Conservation (phyloP, 139 green algal species). For the Chlorella vulgaris region DNA sequence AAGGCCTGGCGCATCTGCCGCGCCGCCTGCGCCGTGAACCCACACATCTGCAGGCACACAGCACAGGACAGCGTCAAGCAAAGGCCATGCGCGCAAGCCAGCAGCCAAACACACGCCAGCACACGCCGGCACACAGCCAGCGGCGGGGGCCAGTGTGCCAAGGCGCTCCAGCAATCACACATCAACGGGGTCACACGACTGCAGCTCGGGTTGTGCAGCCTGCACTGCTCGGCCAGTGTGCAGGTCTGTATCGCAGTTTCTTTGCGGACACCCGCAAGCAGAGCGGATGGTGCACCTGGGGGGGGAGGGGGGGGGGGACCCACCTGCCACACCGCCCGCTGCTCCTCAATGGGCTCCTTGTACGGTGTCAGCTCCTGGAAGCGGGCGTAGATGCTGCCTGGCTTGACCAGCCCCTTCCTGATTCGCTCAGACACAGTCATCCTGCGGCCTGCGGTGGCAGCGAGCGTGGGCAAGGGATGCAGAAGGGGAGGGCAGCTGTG, state of each 20-base stretch:
- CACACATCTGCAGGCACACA: background rate
- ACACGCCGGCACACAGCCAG: too few relatives aligned
- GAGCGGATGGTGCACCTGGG: background rate
- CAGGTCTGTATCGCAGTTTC: too few relatives aligned
- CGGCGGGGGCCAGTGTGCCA: too few relatives aligned
- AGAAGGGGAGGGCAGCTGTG: background rate
- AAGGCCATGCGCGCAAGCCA: too few relatives aligned
- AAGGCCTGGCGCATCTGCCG: background rate
- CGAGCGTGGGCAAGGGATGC: background rate
- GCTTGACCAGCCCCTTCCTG: conserved; percentile 20
- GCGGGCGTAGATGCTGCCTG: conserved; percentile 12
- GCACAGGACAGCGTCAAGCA: too few relatives aligned
- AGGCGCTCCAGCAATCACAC: too few relatives aligned
- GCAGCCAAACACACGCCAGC: too few relatives aligned
- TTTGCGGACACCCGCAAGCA: too few relatives aligned
- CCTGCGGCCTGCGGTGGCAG: background rate
- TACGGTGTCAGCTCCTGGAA: conserved; percentile 23
- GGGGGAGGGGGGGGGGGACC: background rate
- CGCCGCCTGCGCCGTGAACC: background rate
- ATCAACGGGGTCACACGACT: too few relatives aligned
- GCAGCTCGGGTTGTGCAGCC: too few relatives aligned
- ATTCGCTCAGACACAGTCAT: conserved; percentile 25
- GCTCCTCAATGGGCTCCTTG: background rate
- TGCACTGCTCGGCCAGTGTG: too few relatives aligned
- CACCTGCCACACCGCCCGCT: conserved; percentile 17